A percentile compares a stretch with the other conserved stretches of the same genome.
phyloP scores from a whole-genome alignment of 495 filamentous ascomycete species.

The Rusavskia elegans region DNA sequence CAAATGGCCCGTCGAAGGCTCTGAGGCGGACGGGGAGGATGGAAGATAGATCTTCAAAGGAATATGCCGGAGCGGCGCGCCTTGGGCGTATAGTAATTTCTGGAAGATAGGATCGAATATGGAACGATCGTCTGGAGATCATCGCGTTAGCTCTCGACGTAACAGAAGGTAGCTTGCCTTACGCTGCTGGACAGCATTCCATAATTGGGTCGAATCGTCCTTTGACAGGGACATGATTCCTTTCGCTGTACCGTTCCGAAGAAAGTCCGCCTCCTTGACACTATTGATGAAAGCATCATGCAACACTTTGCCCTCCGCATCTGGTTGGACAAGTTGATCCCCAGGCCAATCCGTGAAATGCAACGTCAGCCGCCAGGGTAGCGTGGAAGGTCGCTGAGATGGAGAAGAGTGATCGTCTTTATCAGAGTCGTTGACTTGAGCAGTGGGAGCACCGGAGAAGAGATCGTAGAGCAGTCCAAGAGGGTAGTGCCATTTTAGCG shows the following conservation, averaged over 20 bases:
- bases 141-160: slow-evolving; percentile 1
- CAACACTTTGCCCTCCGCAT: slow-evolving; percentile 40
- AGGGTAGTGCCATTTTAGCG: slow-evolving; percentile 78
- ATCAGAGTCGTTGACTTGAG: slow-evolving; percentile 14
- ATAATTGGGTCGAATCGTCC: slow-evolving; percentile 72
- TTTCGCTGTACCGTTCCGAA: slow-evolving; percentile 81
- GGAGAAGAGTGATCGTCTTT: not conserved
- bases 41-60: slow-evolving; percentile 84
- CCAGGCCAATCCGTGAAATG: slow-evolving; percentile 65
- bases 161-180: slow-evolving; percentile 12
- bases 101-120: slow-evolving; percentile 59
- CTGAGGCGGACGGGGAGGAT: slow-evolving; percentile 33
- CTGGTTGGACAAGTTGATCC: slow-evolving; percentile 48
- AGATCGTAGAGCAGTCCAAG: slow-evolving; percentile 81
- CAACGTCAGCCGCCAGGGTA: slow-evolving; percentile 68
- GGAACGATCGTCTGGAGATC: slow-evolving; percentile 48
- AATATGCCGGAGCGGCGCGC: slow-evolving; percentile 57
- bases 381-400: slow-evolving; percentile 4
- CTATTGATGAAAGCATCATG: slow-evolving; percentile 86
- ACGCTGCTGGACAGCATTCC: slow-evolving; percentile 75
- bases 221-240: slow-evolving; percentile 85
- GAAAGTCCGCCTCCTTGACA: slow-evolving; percentile 90
- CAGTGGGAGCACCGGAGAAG: slow-evolving; percentile 48
- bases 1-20: slow-evolving; percentile 28
- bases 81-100: slow-evolving; percentile 61